Evolutionary conservation across 225 moss, liverwort and hornwort species (phyloP).

Genomic region (Marchantia polymorpha): DNA sequence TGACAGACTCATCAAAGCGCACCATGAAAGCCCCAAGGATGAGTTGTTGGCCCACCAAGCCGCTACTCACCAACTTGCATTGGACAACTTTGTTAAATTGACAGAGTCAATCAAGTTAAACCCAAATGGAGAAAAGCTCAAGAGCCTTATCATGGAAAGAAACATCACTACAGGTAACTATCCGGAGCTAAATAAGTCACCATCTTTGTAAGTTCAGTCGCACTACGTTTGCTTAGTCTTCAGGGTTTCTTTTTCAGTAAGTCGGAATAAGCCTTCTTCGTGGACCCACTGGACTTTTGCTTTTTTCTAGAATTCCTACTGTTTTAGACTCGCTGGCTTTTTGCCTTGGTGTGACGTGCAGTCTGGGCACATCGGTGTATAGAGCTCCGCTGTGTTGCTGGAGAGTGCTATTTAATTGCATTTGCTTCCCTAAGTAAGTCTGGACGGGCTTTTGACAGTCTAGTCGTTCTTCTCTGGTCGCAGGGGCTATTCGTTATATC

Average conservation of each 20-base stretch:
- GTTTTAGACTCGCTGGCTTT: too few relatives aligned
- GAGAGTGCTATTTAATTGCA: background rate
- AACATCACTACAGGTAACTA: conserved; percentile 70
- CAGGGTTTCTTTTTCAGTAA: too few relatives aligned
- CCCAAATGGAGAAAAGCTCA: conserved; percentile 78
- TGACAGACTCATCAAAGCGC: conserved; percentile 74
- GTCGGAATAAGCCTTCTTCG: too few relatives aligned
- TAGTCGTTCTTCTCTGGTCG: background rate
- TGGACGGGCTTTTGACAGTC: background rate
- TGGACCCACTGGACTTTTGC: too few relatives aligned
- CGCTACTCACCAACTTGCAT: conserved; percentile 75
- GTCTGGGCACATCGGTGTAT: too few relatives aligned
- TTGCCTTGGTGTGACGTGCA: too few relatives aligned
- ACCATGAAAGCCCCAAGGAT: conserved; percentile 73
- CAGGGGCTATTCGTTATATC: conserved; percentile 81
- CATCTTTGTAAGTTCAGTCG: too few relatives aligned
- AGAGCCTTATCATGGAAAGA: conserved; percentile 77
- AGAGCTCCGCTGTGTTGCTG: background rate
- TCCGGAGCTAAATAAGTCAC: background rate
- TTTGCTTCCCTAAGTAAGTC: background rate
- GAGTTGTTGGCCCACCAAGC: conserved; percentile 66
- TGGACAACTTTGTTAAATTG: conserved; percentile 93
- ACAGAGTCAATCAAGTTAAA: conserved; percentile 97
- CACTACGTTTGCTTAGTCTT: too few relatives aligned
- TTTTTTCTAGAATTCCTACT: too few relatives aligned